Percentiles rank a stretch among this genome's conserved stretches.
Conservation (phyloP, 306 rosid species). For the Trifolium pratense region DNA sequence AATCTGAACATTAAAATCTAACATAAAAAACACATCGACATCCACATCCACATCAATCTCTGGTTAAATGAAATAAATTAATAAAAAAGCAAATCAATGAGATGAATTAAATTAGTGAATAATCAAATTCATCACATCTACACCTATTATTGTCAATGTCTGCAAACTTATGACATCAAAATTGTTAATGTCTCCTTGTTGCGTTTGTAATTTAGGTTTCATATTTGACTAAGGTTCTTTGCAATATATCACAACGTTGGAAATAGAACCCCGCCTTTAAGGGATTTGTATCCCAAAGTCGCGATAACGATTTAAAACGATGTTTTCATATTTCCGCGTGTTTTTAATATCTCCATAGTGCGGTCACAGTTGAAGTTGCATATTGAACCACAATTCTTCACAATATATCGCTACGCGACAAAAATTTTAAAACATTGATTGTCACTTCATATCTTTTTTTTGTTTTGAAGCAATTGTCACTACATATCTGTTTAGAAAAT, state of each 20-base stretch:
- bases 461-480: too few relatives aligned
- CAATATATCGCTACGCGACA: neutral
- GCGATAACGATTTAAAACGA: neutral
- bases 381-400: neutral
- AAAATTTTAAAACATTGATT: neutral
- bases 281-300: neutral
- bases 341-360: neutral
- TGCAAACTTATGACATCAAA: neutral
- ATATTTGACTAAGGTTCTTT: neutral
- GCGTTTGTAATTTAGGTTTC: neutral
- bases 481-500: neutral
- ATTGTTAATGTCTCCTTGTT: neutral
- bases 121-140: neutral
- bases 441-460: neutral
- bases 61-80: neutral
- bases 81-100: neutral
- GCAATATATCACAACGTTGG: neutral
- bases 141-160: neutral
- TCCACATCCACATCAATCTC: slow-evolving; percentile 19
- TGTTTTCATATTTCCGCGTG: neutral
- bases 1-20: neutral
- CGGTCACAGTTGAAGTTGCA: neutral
- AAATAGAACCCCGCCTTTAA: neutral
- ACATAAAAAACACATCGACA: neutral
- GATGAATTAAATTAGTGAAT: neutral